Evolutionary conservation across 176 grass and related monocot species (phyloP).

Genomic region (Urochloa ruziziensis): DNA sequence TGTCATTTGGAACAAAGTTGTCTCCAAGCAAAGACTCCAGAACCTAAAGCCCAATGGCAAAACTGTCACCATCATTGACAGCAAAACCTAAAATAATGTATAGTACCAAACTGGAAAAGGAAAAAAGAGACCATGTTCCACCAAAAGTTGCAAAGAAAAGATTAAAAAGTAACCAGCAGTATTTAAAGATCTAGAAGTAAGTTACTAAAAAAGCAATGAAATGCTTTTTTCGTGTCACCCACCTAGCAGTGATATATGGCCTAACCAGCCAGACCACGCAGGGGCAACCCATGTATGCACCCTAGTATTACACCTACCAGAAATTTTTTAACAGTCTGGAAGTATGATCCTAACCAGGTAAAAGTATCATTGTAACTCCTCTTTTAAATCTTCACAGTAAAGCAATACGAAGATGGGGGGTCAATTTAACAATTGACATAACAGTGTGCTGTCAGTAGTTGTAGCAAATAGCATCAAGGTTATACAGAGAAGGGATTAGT

Average conservation of each 20-base stretch:
- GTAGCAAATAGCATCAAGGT: background rate
- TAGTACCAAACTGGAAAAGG: background rate
- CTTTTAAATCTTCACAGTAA: background rate
- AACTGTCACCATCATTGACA: constrained; percentile 14
- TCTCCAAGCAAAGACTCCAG: constrained; percentile 66
- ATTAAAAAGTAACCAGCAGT: background rate
- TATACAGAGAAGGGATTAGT: background rate
- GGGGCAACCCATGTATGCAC: background rate
- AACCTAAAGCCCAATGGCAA: constrained; percentile 59
- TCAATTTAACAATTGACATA: constrained; percentile 12
- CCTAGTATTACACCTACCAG: background rate
- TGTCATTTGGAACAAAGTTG: constrained; percentile 97
- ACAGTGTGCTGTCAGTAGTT: background rate
- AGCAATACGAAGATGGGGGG: background rate
- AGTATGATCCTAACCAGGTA: constrained; percentile 3
- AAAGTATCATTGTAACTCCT: background rate
- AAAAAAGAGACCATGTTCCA: background rate
- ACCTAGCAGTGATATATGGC: background rate
- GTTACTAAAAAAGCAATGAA: background rate
- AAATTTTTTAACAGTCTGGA: background rate
- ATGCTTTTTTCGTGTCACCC: background rate
- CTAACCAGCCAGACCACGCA: background rate
- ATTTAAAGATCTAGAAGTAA: background rate
- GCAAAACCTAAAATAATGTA: background rate
- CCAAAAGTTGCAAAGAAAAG: background rate